Percentiles rank a stretch among this genome's conserved stretches.
Evolutionary conservation across 2,329 filamentous ascomycete genomes (phyloP).

Genomic region (Alternaria postmessia): DNA sequence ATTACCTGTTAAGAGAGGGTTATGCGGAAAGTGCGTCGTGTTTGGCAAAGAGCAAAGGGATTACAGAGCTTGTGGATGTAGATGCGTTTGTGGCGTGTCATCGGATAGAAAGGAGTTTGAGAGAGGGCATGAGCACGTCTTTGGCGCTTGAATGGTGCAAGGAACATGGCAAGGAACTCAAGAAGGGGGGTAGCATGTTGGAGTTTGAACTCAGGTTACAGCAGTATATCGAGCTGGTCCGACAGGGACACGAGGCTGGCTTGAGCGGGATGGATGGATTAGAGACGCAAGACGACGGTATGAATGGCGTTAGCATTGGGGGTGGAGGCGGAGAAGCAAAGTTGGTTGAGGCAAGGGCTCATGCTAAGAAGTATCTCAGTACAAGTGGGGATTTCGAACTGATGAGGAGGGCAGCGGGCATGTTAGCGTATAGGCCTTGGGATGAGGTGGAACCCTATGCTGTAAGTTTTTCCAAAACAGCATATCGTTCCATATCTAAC

Average conservation of each 20-base stretch:
- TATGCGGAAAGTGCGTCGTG: conserved; percentile 79
- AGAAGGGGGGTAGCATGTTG: conserved; percentile 86
- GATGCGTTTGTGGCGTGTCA: conserved; percentile 86
- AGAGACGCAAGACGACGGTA: conserved; percentile 30
- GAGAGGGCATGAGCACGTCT: conserved; percentile 70
- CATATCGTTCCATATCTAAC: conserved; percentile 23
- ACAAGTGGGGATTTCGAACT: conserved; percentile 74
- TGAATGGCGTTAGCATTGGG: conserved; percentile 73
- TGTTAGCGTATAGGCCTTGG: conserved; percentile 77
- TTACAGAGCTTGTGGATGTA: conserved; percentile 85
- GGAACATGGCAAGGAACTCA: conserved; percentile 91
- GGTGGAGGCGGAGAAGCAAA: conserved; percentile 57
- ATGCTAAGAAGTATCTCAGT: conserved; percentile 83
- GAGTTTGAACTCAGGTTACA: conserved; percentile 94
- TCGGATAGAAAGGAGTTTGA: conserved; percentile 76
- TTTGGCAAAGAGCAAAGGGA: conserved; percentile 76
- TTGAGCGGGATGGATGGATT: conserved; percentile 33
- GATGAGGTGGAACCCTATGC: conserved; percentile 68
- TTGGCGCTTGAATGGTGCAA: conserved; percentile 89
- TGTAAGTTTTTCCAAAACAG: conserved; percentile 49
- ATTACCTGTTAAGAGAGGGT: conserved; percentile 86
- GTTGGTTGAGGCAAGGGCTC: conserved; percentile 76
- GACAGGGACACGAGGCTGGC: conserved; percentile 59
- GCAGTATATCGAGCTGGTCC: conserved; percentile 91
- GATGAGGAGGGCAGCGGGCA: conserved; percentile 75